phyloP scores from a whole-genome alignment of 1,284 basidiomycete species.

The Melampsora americana region DNA sequence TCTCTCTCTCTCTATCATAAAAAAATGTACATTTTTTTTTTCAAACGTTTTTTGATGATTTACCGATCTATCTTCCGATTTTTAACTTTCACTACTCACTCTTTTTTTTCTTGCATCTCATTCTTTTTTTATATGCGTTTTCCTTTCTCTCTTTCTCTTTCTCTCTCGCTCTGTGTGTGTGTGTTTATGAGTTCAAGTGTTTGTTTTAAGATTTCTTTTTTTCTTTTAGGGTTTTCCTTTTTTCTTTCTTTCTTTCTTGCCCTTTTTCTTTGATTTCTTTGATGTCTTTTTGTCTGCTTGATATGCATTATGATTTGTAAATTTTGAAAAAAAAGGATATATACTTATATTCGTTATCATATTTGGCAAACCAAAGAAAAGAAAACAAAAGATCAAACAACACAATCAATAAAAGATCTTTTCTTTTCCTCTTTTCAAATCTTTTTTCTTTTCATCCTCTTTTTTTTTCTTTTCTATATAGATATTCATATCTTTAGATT shows the following conservation, averaged over 20 bases:
- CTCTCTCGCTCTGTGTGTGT: background rate
- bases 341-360: no score
- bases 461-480: no score
- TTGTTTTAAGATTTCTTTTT: conserved; percentile 3
- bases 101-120: background rate
- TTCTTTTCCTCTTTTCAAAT: no score
- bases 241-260: background rate
- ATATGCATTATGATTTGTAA: background rate
- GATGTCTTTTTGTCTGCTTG: background rate
- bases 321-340: no score
- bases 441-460: no score
- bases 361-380: background rate
- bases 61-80: no score
- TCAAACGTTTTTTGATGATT: no score
- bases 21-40: no score
- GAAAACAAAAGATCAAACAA: background rate
- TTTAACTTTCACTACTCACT: no score
- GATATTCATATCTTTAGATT: no score
- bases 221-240: background rate
- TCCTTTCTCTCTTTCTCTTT: background rate
- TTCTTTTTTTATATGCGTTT: background rate
- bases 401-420: no score
- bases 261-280: background rate
- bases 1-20: no score
- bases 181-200: background rate